phyloP scores from a whole-genome alignment of 2,329 filamentous ascomycete species.

The Penicillium italicum region DNA sequence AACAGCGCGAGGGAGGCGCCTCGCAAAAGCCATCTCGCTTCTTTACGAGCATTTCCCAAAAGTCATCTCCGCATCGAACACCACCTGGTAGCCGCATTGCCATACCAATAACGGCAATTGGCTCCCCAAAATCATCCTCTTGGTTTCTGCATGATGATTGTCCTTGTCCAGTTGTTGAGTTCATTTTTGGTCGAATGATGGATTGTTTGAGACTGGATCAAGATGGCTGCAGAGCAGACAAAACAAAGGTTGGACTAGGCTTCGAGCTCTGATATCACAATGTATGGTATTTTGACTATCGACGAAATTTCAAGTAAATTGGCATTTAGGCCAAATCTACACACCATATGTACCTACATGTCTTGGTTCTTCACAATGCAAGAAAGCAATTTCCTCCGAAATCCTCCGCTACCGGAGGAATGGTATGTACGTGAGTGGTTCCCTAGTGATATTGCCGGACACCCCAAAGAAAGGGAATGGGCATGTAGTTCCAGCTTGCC shows the following conservation, averaged over 20 bases:
- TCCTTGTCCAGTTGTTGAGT: slow-evolving; percentile 6
- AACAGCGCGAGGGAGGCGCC: slow-evolving; percentile 23
- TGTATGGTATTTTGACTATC: background rate
- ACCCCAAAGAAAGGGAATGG: background rate
- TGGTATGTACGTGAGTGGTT: background rate
- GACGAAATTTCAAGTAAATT: background rate
- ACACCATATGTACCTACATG: slow-evolving; percentile 5
- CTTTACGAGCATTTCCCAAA: slow-evolving; percentile 24
- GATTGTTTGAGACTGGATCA: slow-evolving; percentile 1
- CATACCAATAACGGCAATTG: slow-evolving; percentile 26
- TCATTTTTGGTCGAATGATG: slow-evolving; percentile 8
- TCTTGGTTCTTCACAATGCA: background rate
- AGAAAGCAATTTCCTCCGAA: background rate
- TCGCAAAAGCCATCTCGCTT: slow-evolving; percentile 19
- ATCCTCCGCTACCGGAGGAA: background rate
- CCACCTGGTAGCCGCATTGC: slow-evolving; percentile 24
- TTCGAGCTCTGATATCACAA: background rate
- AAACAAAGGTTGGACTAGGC: background rate
- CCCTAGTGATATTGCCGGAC: background rate
- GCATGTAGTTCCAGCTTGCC: background rate
- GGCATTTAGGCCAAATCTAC: background rate
- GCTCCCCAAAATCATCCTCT: background rate
- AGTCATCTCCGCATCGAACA: slow-evolving; percentile 12
- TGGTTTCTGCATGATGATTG: slow-evolving; percentile 5
- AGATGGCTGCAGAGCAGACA: background rate